Base-by-base conservation (phyloP, 2,329 filamentous ascomycete genomes). In the Fusarium burgessii region DNA sequence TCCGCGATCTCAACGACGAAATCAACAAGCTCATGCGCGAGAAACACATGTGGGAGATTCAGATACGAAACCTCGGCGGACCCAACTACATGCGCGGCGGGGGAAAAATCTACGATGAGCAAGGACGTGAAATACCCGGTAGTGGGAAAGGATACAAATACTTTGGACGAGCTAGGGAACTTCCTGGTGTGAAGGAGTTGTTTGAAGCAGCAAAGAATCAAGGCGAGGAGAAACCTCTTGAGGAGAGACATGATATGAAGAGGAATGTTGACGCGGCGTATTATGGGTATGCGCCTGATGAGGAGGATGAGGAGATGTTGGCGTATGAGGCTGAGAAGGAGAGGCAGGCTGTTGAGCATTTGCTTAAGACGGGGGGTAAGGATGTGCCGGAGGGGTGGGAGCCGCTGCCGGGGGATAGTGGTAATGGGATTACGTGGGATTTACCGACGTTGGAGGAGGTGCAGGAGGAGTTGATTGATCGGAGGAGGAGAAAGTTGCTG, bases 11-110 rank as follows among this genome's bases (percentile, higher is more conserved):
- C 79, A 99, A 99, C 84, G 96, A 99, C 82, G 96, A 99, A 83
- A 97, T 99, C 86, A 99, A 99, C 86, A 97, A 97, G 84, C 88
- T 97, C 69, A 98, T 99, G 93, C 91, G 94, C 71, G 96, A 99
- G 85, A 99, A 99, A 83, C 94, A 97, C 87, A 95, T 97, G 88
- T 99, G 96, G 96, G 96, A 99, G 85, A 90, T 96, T 75, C 94
- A 98, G 83, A 98, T 99, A 75, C 89, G 95, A 63, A 97, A 97
- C 77, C 81, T 98, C 27, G 96, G 96, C n/a, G 96, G 96, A 5
- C 96, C 96, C 33, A 98, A 98, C 82, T 99, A 98, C 81, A 97
- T 96, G 92, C 88, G 94, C 33, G 89, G 89, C 7, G 88, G 87
- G 1, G 90, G 86, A 33, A 89, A 90, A 71, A 86, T 93, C 51